phyloP scores from a whole-genome alignment of 2,329 filamentous ascomycete species.

The Colletotrichum simmondsii region DNA sequence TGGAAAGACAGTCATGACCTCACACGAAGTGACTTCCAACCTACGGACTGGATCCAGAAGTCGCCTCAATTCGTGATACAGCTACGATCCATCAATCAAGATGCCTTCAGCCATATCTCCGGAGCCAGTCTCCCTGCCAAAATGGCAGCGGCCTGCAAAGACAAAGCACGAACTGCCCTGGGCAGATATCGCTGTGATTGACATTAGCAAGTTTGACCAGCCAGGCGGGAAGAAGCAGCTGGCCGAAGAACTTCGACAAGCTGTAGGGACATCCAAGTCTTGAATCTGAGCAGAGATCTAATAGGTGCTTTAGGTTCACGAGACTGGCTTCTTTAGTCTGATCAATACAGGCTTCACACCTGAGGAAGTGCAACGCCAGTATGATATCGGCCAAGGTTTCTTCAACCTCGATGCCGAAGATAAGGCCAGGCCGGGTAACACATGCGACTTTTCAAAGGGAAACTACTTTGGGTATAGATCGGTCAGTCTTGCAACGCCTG shows the following conservation, averaged over 20 bases:
- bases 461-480: slow-evolving; percentile 61
- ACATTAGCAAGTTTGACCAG: slow-evolving; percentile 58
- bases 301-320: slow-evolving; percentile 36
- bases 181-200: slow-evolving; percentile 65
- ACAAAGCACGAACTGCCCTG: slow-evolving; percentile 47
- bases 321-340: slow-evolving; percentile 63
- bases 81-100: background rate
- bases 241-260: slow-evolving; percentile 62
- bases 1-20: background rate
- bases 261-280: slow-evolving; percentile 44
- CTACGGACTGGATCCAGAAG: background rate
- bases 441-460: slow-evolving; percentile 53
- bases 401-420: slow-evolving; percentile 61
- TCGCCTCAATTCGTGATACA: no score
- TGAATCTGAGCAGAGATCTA: background rate
- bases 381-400: slow-evolving; percentile 63
- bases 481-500: background rate
- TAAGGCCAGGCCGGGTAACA: slow-evolving; percentile 57
- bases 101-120: slow-evolving; percentile 29
- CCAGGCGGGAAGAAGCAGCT: slow-evolving; percentile 62
- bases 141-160: slow-evolving; percentile 42
- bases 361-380: slow-evolving; percentile 63
- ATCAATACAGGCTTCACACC: slow-evolving; percentile 64
- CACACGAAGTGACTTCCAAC: no score
- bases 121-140: slow-evolving; percentile 32